Conservation (phyloP, 768 basidiomycete genomes). For the Auriscalpium vulgare region DNA sequence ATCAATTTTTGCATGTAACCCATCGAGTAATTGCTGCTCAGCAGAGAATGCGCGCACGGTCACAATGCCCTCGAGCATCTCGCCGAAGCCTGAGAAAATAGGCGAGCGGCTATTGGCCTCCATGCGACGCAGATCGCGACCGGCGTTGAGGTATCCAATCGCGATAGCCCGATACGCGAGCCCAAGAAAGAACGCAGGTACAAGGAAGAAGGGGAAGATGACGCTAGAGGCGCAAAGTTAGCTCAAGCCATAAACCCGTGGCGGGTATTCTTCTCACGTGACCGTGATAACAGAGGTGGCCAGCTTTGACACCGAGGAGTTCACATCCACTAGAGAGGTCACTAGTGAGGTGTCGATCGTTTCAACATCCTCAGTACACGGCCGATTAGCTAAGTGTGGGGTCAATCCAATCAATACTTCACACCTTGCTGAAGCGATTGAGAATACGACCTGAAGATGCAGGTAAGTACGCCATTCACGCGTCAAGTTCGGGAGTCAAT, state of each 20-base stretch:
- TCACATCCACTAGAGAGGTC: conserved; percentile 63
- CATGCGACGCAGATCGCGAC: conserved; percentile 81
- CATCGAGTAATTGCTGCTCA: conserved; percentile 69
- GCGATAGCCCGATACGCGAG: conserved; percentile 66
- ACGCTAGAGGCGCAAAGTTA: conserved; percentile 31
- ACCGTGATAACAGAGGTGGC: conserved; percentile 68
- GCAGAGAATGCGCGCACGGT: conserved; percentile 60
- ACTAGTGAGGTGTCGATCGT: conserved; percentile 75
- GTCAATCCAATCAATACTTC: too few relatives aligned
- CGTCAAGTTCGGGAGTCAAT: too few relatives aligned
- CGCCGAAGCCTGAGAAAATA: conserved; percentile 77
- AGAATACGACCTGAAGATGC: conserved; percentile 59
- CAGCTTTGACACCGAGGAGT: conserved; percentile 69
- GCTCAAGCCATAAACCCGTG: neutral
- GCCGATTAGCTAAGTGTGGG: conserved; percentile 6
- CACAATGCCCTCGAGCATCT: conserved; percentile 59
- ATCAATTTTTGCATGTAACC: conserved; percentile 67
- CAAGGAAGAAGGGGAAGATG: conserved; percentile 76
- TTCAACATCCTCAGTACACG: conserved; percentile 65
- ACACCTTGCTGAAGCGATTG: conserved; percentile 78
- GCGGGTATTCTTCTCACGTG: conserved; percentile 36
- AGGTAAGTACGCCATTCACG: too few relatives aligned
- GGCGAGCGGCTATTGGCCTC: conserved; percentile 84
- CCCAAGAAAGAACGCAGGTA: conserved; percentile 71
- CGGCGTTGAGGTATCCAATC: conserved; percentile 68